Percentiles rank a stretch among this genome's conserved stretches.
These are phyloP conservation scores for Crithidia brevicula DNA, from an alignment of 208 protist species.

Conservation along the genomic window DNA sequence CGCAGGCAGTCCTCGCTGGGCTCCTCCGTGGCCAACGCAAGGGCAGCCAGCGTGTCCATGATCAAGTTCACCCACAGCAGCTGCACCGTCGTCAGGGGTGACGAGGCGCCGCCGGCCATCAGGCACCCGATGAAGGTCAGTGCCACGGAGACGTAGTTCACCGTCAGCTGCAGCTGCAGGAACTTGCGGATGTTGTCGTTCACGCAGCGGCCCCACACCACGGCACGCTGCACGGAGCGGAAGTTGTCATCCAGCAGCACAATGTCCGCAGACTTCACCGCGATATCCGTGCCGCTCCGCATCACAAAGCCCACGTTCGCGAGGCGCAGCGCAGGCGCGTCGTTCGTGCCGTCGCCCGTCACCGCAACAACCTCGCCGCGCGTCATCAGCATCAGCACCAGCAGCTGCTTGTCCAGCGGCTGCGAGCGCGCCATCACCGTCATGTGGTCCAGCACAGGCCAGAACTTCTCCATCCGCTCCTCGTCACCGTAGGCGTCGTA, in stretches of 20 bases:
- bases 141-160: constrained; percentile 96
- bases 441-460: constrained; percentile 71
- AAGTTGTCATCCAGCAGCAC: constrained; percentile 99
- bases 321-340: constrained; percentile 95
- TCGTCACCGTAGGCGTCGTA: constrained; percentile 80
- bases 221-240: constrained; percentile 95
- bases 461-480: constrained; percentile 70
- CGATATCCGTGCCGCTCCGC: constrained; percentile 96
- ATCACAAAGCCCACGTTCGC: constrained; percentile 98
- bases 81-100: constrained; percentile 95
- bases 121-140: constrained; percentile 94
- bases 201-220: constrained; percentile 90
- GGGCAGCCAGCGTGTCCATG: constrained; percentile 98
- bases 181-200: constrained; percentile 97
- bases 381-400: constrained; percentile 84
- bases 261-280: constrained; percentile 93
- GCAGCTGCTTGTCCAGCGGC: constrained; percentile 89
- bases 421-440: constrained; percentile 87
- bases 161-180: constrained; percentile 98
- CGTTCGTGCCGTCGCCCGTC: constrained; percentile 98
- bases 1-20: constrained; percentile 87
- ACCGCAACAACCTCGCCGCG: constrained; percentile 82
- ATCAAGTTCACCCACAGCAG: constrained; percentile 99
- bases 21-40: constrained; percentile 97
- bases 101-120: constrained; percentile 53